Conservation (phyloP, 345 rosid genomes). For the Punica granatum region DNA sequence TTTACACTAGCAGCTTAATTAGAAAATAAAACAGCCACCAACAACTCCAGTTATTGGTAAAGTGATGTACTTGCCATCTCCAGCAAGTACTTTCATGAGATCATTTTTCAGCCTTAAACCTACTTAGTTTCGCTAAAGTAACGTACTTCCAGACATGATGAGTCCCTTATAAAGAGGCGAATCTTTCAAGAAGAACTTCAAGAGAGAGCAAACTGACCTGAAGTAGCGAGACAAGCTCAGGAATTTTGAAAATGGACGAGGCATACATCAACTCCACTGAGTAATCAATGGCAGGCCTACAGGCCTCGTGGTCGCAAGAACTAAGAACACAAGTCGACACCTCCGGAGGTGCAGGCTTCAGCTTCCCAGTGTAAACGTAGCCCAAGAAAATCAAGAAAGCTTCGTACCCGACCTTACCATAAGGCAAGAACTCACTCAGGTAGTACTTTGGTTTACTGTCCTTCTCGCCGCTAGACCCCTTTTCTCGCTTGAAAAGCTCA, state of each 20-base stretch:
- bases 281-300: constrained; percentile 77
- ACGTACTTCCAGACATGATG: neutral
- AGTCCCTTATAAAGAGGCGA: neutral
- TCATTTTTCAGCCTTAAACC: neutral
- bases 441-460: constrained; percentile 44
- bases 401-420: constrained; percentile 65
- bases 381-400: constrained; percentile 66
- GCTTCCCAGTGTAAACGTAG: constrained; percentile 71
- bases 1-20: neutral
- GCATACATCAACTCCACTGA: constrained; percentile 88
- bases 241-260: constrained; percentile 57
- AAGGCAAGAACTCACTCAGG: constrained; percentile 50
- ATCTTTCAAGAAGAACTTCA: neutral
- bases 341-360: constrained; percentile 62
- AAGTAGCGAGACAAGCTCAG: constrained; percentile 66
- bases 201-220: constrained; percentile 44
- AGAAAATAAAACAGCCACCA: neutral
- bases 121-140: neutral
- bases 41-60: neutral
- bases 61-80: too few relatives aligned
- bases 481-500: constrained; percentile 49
- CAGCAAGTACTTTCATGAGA: neutral
- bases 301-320: constrained; percentile 69
- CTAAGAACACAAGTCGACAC: constrained; percentile 76
- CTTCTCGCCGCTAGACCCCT: constrained; percentile 33